A percentile compares a stretch with the other conserved stretches of the same genome.
Evolutionary conservation across 371 early-diverging fungal genomes (phyloP).

Genomic region (Circinella minor): DNA sequence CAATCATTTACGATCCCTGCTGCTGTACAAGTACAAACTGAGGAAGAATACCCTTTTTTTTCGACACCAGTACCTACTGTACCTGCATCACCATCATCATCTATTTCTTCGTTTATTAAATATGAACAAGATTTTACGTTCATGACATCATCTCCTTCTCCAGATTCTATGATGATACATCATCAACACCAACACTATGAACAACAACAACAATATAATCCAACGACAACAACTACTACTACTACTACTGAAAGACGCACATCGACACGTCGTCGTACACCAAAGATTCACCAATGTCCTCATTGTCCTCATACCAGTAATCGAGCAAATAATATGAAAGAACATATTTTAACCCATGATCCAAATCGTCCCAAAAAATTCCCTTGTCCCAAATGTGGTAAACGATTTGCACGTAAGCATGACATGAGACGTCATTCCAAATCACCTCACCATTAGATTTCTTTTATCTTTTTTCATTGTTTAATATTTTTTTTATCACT

Average conservation of each 20-base stretch:
- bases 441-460: conserved; percentile 18
- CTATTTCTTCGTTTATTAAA: background rate
- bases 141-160: background rate
- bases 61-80: background rate
- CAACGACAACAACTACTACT: background rate
- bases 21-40: background rate
- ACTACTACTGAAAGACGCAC: too few relatives aligned
- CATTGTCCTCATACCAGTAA: conserved; percentile 30
- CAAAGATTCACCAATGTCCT: conserved; percentile 25
- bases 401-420: conserved; percentile 65
- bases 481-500: background rate
- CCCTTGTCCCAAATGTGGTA: conserved; percentile 45
- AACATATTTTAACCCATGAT: conserved; percentile 36
- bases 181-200: background rate
- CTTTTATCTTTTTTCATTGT: background rate
- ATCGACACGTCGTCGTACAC: conserved; percentile 3
- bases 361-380: conserved; percentile 36
- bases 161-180: background rate
- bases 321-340: conserved; percentile 38
- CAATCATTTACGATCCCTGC: background rate
- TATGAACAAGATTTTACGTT: background rate
- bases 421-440: conserved; percentile 64
- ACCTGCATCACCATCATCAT: conserved; percentile 3
- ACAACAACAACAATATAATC: background rate
- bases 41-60: background rate